phyloP scores from a whole-genome alignment of 2,329 filamentous ascomycete genomes.

The Cladophialophora carrionii region DNA sequence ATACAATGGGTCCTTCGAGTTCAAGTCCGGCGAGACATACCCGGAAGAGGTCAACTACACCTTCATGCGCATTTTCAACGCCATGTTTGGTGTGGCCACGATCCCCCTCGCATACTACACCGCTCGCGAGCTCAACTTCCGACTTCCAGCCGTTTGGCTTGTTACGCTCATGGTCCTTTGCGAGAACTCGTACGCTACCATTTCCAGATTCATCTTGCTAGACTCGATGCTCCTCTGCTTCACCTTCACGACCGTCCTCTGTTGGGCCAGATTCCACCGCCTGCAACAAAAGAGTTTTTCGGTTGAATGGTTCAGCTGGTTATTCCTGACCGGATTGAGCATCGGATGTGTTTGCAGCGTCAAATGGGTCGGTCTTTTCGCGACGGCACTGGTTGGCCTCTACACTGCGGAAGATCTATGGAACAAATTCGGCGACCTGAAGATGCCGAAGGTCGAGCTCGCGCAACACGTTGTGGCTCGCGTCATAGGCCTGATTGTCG shows the following conservation, averaged over 20 bases:
- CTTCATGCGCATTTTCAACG: slow-evolving; percentile 98
- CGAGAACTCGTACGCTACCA: slow-evolving; percentile 99
- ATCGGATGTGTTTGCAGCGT: slow-evolving; percentile 98
- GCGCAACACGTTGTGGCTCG: slow-evolving; percentile 78
- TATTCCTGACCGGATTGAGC: slow-evolving; percentile 88
- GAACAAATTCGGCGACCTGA: slow-evolving; percentile 94
- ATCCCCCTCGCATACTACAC: slow-evolving; percentile 95
- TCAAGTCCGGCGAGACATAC: slow-evolving; percentile 97
- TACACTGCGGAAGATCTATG: slow-evolving; percentile 97
- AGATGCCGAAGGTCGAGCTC: slow-evolving; percentile 78
- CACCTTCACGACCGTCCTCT: slow-evolving; percentile 95
- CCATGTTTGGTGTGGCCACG: slow-evolving; percentile 88
- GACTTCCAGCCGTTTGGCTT: slow-evolving; percentile 86
- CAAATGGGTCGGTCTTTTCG: slow-evolving; percentile 96
- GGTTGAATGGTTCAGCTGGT: slow-evolving; percentile 90
- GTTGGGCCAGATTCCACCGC: slow-evolving; percentile 95
- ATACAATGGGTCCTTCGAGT: slow-evolving; percentile 99
- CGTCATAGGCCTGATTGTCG: slow-evolving; percentile 81
- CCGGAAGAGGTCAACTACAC: slow-evolving; percentile 93
- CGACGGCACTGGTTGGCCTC: slow-evolving; percentile 88
- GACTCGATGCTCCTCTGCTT: slow-evolving; percentile 99
- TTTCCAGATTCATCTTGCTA: slow-evolving; percentile 95
- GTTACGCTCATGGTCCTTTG: slow-evolving; percentile 96
- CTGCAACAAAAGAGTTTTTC: slow-evolving; percentile 85
- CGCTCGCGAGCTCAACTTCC: slow-evolving; percentile 85